These are phyloP conservation scores for Suhomyces sp. DNA, from an alignment of 805 yeast species.

Conservation along the genomic window DNA sequence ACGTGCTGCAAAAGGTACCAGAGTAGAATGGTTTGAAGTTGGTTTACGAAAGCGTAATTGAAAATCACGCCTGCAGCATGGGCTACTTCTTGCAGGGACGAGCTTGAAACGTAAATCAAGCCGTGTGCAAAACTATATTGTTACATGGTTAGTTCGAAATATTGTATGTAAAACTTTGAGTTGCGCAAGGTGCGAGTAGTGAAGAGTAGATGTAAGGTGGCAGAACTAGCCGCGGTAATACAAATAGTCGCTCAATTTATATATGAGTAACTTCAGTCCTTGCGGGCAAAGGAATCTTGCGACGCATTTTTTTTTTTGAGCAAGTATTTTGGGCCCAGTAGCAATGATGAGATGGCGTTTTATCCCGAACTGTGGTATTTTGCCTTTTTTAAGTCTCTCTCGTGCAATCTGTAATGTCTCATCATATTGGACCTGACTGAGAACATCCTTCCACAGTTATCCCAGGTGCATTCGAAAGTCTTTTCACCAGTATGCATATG, in stretches of 20 bases:
- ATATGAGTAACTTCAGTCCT: background rate
- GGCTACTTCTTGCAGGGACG: background rate
- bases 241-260: no score
- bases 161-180: background rate
- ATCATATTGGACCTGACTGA: slow-evolving; percentile 79
- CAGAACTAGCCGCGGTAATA: background rate
- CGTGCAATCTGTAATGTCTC: slow-evolving; percentile 71
- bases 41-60: background rate
- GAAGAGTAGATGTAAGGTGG: background rate
- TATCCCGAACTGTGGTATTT: background rate
- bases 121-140: no score
- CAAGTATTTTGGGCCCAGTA: no score
- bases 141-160: background rate
- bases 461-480: slow-evolving; percentile 44
- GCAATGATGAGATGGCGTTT: background rate
- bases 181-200: background rate
- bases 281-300: background rate
- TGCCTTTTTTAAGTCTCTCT: slow-evolving; percentile 16
- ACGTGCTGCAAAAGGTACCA: background rate
- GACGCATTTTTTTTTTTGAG: background rate
- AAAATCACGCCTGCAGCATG: background rate
- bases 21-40: background rate
- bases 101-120: background rate
- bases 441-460: slow-evolving; percentile 64
- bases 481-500: slow-evolving; percentile 60